Conservation (phyloP, 1,284 basidiomycete genomes). For the Inonotus hispidus region DNA sequence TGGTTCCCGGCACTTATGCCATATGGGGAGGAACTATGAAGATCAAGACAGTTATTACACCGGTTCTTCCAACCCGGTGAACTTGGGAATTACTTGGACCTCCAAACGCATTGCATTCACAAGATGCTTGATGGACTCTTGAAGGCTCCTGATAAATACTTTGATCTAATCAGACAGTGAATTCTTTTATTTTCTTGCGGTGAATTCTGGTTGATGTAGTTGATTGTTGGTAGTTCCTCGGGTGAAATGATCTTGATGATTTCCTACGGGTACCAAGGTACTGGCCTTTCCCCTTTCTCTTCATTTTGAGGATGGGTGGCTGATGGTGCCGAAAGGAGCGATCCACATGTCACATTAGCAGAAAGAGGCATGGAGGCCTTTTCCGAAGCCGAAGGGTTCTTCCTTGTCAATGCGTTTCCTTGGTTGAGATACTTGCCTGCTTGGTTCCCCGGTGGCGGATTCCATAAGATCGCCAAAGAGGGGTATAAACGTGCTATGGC, state of each 20-base stretch:
- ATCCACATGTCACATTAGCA: slow-evolving; percentile 8
- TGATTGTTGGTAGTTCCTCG: neutral
- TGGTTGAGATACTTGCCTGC: slow-evolving; percentile 12
- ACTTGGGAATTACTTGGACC: neutral
- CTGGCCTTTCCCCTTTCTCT: neutral
- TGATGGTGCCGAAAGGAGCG: neutral
- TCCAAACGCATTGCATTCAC: neutral
- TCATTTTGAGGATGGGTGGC: neutral
- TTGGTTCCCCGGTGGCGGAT: slow-evolving; percentile 25
- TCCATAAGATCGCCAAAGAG: slow-evolving; percentile 47
- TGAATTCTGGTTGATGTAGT: neutral
- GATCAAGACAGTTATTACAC: slow-evolving; percentile 24
- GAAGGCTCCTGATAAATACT: neutral
- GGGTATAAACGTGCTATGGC: slow-evolving; percentile 30
- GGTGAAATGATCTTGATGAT: slow-evolving; percentile 13
- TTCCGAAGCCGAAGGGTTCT: slow-evolving; percentile 2
- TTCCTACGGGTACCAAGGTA: slow-evolving; percentile 17
- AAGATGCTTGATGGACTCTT: neutral
- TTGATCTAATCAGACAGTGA: slow-evolving; percentile 3
- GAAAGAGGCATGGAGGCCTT: slow-evolving; percentile 4
- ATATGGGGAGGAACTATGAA: slow-evolving; percentile 28
- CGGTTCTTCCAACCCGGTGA: neutral
- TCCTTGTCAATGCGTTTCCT: slow-evolving; percentile 11
- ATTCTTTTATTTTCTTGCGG: neutral
- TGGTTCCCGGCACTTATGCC: slow-evolving; percentile 24